phyloP scores from a whole-genome alignment of 1,284 basidiomycete species.

The Pseudozyma sp. region DNA sequence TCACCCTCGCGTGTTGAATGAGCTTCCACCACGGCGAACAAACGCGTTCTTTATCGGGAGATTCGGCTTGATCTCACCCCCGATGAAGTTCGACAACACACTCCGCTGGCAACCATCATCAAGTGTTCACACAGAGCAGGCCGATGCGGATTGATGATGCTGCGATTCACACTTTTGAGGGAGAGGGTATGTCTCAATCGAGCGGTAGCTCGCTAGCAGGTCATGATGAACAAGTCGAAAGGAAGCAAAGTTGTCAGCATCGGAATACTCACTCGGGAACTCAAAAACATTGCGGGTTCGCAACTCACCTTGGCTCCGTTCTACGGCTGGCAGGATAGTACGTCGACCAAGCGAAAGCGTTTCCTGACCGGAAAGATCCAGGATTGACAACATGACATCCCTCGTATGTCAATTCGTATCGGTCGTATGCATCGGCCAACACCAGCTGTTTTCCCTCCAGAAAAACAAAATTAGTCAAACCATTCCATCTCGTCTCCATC shows the following conservation, averaged over 20 bases:
- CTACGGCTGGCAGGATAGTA: constrained; percentile 67
- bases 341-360: constrained; percentile 66
- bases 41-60: too few relatives aligned
- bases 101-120: too few relatives aligned
- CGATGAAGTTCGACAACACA: too few relatives aligned
- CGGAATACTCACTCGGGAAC: background rate
- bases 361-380: constrained; percentile 72
- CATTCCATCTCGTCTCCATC: background rate
- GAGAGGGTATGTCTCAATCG: background rate
- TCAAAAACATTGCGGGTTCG: background rate
- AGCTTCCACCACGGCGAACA: too few relatives aligned
- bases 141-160: too few relatives aligned
- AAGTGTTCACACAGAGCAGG: too few relatives aligned
- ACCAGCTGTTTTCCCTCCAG: constrained; percentile 75
- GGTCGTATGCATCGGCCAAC: constrained; percentile 96
- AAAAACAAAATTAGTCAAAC: constrained; percentile 4
- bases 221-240: too few relatives aligned
- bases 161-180: too few relatives aligned
- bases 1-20: too few relatives aligned
- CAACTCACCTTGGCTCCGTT: constrained; percentile 61
- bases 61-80: too few relatives aligned
- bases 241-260: background rate
- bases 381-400: constrained; percentile 99
- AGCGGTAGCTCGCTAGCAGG: constrained; percentile 3
- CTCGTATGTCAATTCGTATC: constrained; percentile 95